These are phyloP conservation scores for Syzygium aromaticum DNA, from an alignment of 345 rosid species.

Conservation along the genomic window DNA sequence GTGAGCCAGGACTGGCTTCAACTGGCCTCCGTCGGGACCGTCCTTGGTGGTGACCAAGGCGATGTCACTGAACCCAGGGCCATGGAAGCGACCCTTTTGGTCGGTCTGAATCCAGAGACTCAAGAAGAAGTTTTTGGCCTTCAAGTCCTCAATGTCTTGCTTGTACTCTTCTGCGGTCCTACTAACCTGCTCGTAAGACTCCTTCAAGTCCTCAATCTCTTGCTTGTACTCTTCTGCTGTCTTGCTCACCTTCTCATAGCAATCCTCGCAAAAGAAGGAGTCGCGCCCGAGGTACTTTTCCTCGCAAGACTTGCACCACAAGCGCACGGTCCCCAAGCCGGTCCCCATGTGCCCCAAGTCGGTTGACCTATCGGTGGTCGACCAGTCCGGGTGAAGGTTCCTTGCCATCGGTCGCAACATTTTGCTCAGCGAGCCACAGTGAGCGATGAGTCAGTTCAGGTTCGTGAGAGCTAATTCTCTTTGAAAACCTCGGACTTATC, in stretches of 20 bases:
- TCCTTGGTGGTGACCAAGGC: constrained; percentile 52
- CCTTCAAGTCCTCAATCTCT: too few species aligned
- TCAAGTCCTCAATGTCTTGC: constrained; percentile 9
- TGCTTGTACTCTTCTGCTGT: too few species aligned
- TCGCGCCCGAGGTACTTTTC: constrained; percentile 38
- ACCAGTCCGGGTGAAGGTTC: too few species aligned
- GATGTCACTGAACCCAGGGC: constrained; percentile 40
- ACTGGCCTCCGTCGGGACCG: constrained; percentile 8
- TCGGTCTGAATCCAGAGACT: constrained; percentile 35
- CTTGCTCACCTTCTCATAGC: constrained; percentile 19
- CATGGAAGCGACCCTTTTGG: not conserved
- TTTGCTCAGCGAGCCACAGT: too few species aligned
- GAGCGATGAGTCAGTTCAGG: too few species aligned
- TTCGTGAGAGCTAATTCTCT: too few species aligned
- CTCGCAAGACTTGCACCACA: constrained; percentile 61
- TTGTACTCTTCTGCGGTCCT: constrained; percentile 5
- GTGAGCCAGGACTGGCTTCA: constrained; percentile 60
- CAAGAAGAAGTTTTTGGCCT: constrained; percentile 32
- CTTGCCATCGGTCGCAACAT: too few species aligned
- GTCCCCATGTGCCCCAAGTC: too few species aligned
- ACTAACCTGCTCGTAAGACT: too few species aligned
- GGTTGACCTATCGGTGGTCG: too few species aligned
- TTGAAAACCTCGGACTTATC: too few species aligned
- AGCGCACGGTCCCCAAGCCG: too few species aligned
- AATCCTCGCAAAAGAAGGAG: constrained; percentile 64